phyloP scores from a whole-genome alignment of 306 rosid genomes.

The Lablab purpureus region DNA sequence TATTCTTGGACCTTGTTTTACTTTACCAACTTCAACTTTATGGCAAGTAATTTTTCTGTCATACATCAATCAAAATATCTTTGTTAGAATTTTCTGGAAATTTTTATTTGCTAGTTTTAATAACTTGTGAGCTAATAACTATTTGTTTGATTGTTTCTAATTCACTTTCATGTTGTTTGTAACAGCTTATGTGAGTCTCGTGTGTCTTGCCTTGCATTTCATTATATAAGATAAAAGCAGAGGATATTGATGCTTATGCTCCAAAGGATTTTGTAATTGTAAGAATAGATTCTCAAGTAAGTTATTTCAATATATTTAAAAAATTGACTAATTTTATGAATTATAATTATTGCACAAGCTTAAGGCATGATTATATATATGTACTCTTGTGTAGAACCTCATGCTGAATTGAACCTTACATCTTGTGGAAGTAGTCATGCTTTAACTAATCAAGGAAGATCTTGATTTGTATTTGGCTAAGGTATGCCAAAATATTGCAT shows the following conservation, averaged over 20 bases:
- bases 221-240: slow-evolving; percentile 23
- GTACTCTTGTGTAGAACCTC: slow-evolving; percentile 13
- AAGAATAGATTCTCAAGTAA: slow-evolving; percentile 17
- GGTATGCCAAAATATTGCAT: not conserved
- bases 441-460: slow-evolving; percentile 14
- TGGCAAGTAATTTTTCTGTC: not conserved
- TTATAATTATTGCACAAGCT: not conserved
- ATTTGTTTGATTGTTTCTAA: not conserved
- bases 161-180: not conserved
- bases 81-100: not conserved
- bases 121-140: not conserved
- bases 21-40: not conserved
- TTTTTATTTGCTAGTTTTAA: not conserved
- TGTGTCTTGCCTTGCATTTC: slow-evolving; percentile 17
- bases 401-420: slow-evolving; percentile 16
- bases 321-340: not conserved
- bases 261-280: slow-evolving; percentile 23
- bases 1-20: not conserved
- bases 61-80: not conserved
- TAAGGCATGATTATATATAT: slow-evolving; percentile 12
- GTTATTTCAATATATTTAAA: not conserved
- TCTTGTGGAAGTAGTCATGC: slow-evolving; percentile 13
- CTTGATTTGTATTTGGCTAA: slow-evolving; percentile 4
- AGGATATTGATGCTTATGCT: slow-evolving; percentile 24
- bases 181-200: not conserved